A percentile compares a stretch with the other conserved stretches of the same genome.
Conservation (phyloP, 2,329 filamentous ascomycete genomes). For the Emydomyces testavorans region DNA sequence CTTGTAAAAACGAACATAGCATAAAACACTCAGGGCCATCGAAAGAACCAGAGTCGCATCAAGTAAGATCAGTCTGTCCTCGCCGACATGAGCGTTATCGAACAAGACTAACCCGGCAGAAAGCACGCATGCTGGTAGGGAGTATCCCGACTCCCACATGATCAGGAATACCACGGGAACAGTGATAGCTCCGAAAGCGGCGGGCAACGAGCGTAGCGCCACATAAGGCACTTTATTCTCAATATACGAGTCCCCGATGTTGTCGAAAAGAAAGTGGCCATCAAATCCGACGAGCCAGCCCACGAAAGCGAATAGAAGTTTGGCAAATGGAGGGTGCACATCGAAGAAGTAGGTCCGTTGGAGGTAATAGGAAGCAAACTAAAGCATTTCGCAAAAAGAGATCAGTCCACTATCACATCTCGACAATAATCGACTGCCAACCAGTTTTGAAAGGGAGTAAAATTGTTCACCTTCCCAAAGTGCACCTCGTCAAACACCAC, state of each 20-base stretch:
- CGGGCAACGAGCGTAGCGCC: constrained; percentile 85
- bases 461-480: constrained; percentile 78
- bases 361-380: constrained; percentile 62
- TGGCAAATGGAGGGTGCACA: constrained; percentile 94
- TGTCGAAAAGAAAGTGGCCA: constrained; percentile 95
- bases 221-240: constrained; percentile 95
- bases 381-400: constrained; percentile 6
- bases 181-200: constrained; percentile 80
- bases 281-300: constrained; percentile 97
- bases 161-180: constrained; percentile 91
- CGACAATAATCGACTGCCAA: not conserved
- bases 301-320: constrained; percentile 92
- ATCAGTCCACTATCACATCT: constrained; percentile 6
- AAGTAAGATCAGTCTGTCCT: constrained; percentile 87
- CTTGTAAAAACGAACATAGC: constrained; percentile 98
- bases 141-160: constrained; percentile 99
- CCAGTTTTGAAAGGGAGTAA: not conserved
- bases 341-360: constrained; percentile 99
- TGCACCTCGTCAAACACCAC: constrained; percentile 99
- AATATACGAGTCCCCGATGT: constrained; percentile 97
- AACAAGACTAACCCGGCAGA: constrained; percentile 79
- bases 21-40: constrained; percentile 88
- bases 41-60: constrained; percentile 89
- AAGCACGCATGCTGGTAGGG: constrained; percentile 78
- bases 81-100: constrained; percentile 94